phyloP scores from a whole-genome alignment of 257 asterid species.

The Paraleonurus japonicus region DNA sequence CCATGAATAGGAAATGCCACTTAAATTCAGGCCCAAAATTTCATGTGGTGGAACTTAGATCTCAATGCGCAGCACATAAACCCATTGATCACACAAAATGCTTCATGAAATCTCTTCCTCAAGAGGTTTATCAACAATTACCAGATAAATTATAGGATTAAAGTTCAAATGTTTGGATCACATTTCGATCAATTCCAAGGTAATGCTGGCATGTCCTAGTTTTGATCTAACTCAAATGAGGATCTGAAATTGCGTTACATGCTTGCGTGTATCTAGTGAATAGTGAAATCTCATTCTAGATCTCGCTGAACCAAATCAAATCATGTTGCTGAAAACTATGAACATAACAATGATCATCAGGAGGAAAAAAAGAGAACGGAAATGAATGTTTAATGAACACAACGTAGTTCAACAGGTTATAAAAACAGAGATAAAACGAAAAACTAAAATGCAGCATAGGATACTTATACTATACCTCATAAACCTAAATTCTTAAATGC shows the following conservation, averaged over 20 bases:
- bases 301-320: not conserved
- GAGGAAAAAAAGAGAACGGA: not conserved
- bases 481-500: not conserved
- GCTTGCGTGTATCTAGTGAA: not conserved
- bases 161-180: not conserved
- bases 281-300: constrained; percentile 14
- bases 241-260: not conserved
- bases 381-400: not conserved
- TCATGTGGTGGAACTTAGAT: constrained; percentile 11
- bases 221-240: not conserved
- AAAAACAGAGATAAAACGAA: not conserved
- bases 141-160: not conserved
- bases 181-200: constrained; percentile 5
- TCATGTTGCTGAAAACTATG: not conserved
- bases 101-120: not conserved
- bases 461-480: not conserved
- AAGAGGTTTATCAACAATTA: not conserved
- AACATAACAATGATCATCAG: not conserved
- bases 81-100: not conserved
- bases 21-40: too few relatives aligned
- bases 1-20: constrained; percentile 11
- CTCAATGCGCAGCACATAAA: not conserved
- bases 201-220: not conserved
- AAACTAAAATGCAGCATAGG: not conserved
- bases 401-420: not conserved